Percentiles rank a stretch among this genome's conserved stretches.
These are phyloP conservation scores for Amaranthus tricolor DNA, from an alignment of 179 eudicot species.

Conservation along the genomic window DNA sequence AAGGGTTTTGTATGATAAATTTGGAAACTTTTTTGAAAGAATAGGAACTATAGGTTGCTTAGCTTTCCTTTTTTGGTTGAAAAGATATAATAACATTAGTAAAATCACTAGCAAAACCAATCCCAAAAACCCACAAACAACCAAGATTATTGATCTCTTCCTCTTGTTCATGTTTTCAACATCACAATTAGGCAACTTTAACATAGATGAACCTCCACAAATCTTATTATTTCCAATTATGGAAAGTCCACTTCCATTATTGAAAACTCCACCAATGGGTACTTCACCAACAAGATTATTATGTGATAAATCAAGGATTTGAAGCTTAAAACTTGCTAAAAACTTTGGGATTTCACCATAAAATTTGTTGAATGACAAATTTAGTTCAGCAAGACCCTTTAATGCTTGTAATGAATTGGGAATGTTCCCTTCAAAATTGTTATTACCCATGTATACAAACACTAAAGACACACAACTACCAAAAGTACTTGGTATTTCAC, in stretches of 20 bases:
- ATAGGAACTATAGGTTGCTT: background rate
- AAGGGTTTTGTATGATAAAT: conserved; percentile 24
- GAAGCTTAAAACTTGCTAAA: conserved; percentile 14
- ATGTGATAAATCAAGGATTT: conserved; percentile 26
- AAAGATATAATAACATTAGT: conserved; percentile 9
- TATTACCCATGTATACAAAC: conserved; percentile 14
- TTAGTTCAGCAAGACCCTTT: conserved; percentile 18
- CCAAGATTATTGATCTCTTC: background rate
- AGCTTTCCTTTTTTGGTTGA: background rate
- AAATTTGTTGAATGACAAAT: conserved; percentile 36
- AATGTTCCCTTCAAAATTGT: conserved; percentile 25
- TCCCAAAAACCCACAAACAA: conserved; percentile 7
- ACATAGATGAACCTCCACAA: conserved; percentile 35
- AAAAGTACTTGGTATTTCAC: conserved; percentile 25
- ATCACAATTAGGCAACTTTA: conserved; percentile 25
- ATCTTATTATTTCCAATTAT: conserved; percentile 26
- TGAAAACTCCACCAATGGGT: conserved; percentile 33
- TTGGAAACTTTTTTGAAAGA: conserved; percentile 5
- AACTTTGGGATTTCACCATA: conserved; percentile 28
- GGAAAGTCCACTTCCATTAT: conserved; percentile 26
- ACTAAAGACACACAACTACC: conserved; percentile 17
- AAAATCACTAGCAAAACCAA: conserved; percentile 3
- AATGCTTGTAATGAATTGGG: conserved; percentile 16
- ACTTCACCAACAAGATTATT: conserved; percentile 37
- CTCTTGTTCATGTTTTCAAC: background rate